Evolutionary conservation across 495 filamentous ascomycete genomes (phyloP), one percentile per base, ranked within the genome.

Genomic region (Pyrenopolyporus hunteri): DNA sequence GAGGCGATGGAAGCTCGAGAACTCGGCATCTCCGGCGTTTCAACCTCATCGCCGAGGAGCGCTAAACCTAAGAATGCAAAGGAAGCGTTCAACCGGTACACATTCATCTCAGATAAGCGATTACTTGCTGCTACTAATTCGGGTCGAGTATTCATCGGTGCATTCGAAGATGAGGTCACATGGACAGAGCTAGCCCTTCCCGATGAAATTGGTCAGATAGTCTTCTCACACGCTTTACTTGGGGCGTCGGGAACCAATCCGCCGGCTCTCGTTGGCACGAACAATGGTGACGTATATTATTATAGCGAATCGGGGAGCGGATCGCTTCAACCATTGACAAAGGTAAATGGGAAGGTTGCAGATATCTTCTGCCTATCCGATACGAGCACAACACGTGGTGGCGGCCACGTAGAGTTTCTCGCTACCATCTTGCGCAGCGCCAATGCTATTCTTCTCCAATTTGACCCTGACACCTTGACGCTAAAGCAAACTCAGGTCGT

Each of bases 1-100:
- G 9, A 23, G 16, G 11, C 28, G 23, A 14, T 20, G 17, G 8
- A 32, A 6, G 19, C 32, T 20, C 4, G 40, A 40, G 20, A 17
- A 43, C 0, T 32, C 29, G 42, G 16, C 9, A 6, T 23, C 32
- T 43, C 56, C 0, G 19, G 36, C 14, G 9, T 10, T 28, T 20
- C 20, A 20, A 11, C 28, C 14, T 42, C 43, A 6, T 22, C 47
- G 13, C 13, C 54, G 10, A 40, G 6, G 29, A 35, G 20, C 4
- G 66, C 63, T 19, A 75, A 68, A 11, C 56, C 64, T 13, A 67
- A 51, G 50, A 64, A 61, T 16, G 47, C 54, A 9, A 77, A 79
- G 42, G 82, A 87, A 50, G 63, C 67, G 5, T 82, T 88, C 53
- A 87, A 84, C 59, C 72, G 80, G 26, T 93, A 90, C 63, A 78